Percentiles rank a stretch among this genome's conserved stretches.
phyloP scores from a whole-genome alignment of 169 alveolate genomes.

The Cyclospora cayetanensis region DNA sequence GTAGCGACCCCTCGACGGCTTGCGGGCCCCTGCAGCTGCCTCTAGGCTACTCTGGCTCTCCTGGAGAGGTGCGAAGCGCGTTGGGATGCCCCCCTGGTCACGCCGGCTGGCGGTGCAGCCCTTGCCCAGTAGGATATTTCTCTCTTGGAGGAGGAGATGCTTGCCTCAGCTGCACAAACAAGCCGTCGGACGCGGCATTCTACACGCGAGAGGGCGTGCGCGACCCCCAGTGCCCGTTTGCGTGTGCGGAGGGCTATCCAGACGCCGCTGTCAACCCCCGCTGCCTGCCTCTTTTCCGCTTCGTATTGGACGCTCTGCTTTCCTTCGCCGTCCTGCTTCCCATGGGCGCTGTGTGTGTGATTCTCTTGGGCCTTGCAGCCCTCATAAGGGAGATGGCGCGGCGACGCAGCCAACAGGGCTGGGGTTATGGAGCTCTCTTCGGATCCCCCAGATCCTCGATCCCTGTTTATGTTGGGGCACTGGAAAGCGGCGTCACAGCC shows the following conservation, averaged over 20 bases:
- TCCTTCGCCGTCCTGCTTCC: conserved; percentile 29
- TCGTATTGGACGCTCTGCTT: conserved; percentile 23
- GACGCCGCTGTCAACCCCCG: conserved; percentile 65
- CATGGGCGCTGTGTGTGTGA: background rate
- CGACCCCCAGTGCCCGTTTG: conserved; percentile 65
- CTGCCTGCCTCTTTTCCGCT: conserved; percentile 64
- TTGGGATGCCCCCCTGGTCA: conserved; percentile 63
- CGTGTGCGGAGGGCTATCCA: conserved; percentile 66
- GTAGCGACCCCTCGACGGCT: conserved; percentile 26
- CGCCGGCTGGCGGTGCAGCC: conserved; percentile 65
- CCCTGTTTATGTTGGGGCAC: background rate
- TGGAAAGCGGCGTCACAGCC: background rate
- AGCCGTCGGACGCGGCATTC: conserved; percentile 21
- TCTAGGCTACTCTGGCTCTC: conserved; percentile 28
- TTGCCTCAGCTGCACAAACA: conserved; percentile 47
- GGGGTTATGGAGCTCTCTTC: conserved; percentile 43
- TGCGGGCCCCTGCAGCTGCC: conserved; percentile 60
- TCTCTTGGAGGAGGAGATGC: conserved; percentile 13
- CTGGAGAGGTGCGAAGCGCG: conserved; percentile 52
- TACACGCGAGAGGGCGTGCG: conserved; percentile 4
- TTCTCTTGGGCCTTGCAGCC: conserved; percentile 13
- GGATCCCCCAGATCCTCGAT: background rate
- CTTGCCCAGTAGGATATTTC: conserved; percentile 44
- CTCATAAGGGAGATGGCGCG: background rate
- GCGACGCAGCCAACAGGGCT: conserved; percentile 24